phyloP scores from a whole-genome alignment of 2,329 filamentous ascomycete genomes.

The Ophiobolus disseminans region DNA sequence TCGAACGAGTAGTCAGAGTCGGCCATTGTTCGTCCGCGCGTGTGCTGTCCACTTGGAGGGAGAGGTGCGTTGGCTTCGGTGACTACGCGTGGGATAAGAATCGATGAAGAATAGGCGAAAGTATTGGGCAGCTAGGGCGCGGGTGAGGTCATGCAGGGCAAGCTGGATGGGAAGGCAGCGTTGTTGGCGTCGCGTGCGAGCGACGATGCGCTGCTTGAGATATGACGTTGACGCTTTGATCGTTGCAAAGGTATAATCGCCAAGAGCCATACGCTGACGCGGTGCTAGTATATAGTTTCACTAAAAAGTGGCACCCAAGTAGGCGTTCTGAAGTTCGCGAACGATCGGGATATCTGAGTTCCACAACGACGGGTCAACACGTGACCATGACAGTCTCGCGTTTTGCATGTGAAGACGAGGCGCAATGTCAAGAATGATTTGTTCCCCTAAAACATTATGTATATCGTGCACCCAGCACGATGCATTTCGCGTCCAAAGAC shows the following conservation, averaged over 20 bases:
- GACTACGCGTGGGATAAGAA: no score
- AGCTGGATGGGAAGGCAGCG: neutral
- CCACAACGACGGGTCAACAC: conserved; percentile 17
- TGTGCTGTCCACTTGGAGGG: neutral
- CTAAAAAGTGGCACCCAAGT: neutral
- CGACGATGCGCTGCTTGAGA: neutral
- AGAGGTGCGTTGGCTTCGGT: no score
- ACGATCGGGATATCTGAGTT: conserved; percentile 5
- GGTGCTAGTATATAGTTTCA: neutral
- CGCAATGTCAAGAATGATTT: conserved; percentile 7
- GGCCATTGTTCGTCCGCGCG: conserved; percentile 62
- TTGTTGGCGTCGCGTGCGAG: neutral
- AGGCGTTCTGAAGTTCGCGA: conserved; percentile 15
- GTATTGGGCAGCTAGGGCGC: neutral
- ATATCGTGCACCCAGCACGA: conserved; percentile 40
- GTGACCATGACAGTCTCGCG: conserved; percentile 28
- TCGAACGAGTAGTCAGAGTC: conserved; percentile 77
- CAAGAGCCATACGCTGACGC: neutral
- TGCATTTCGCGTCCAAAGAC: conserved; percentile 35
- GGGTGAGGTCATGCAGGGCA: neutral
- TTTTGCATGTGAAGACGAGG: conserved; percentile 20
- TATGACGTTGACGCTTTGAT: no score
- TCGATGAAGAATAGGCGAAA: no score
- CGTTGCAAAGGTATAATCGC: no score
- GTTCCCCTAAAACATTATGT: conserved; percentile 42